phyloP scores from a whole-genome alignment of 148 eudicot genomes.

The Tetragonia tetragonoides region DNA sequence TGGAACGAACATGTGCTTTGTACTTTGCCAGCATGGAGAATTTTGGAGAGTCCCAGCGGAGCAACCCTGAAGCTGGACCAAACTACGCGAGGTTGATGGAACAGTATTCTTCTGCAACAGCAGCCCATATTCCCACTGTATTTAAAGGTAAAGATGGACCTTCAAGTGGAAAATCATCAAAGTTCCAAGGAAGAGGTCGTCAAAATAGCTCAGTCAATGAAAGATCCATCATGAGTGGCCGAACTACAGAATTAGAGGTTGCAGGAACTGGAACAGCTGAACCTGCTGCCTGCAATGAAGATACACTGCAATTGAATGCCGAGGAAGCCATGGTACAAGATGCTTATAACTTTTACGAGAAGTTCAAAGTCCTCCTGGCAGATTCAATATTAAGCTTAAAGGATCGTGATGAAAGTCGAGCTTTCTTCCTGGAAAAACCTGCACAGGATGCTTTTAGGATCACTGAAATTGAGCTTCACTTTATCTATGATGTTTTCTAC shows the following conservation, averaged over 20 bases:
- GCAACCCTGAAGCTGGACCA: background rate
- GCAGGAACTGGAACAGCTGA: no score
- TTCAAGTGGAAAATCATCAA: background rate
- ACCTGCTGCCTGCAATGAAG: no score
- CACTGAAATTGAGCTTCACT: constrained; percentile 31
- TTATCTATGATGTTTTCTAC: constrained; percentile 35
- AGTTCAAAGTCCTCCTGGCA: constrained; percentile 29
- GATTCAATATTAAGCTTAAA: constrained; percentile 28
- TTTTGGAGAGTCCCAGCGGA: background rate
- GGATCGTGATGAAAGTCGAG: constrained; percentile 16
- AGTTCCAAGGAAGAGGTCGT: background rate
- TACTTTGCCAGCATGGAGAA: constrained; percentile 2
- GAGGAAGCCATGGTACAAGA: background rate
- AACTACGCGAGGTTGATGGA: background rate
- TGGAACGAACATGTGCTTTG: background rate
- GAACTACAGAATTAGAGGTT: background rate
- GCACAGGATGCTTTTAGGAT: constrained; percentile 17
- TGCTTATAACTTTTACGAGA: constrained; percentile 16
- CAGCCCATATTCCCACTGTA: background rate
- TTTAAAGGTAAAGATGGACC: background rate
- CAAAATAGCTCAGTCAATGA: no score
- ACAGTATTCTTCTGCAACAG: background rate
- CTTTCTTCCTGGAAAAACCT: constrained; percentile 1
- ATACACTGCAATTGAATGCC: background rate
- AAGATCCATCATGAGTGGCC: no score